Evolutionary conservation across 352 stramenopile genomes (phyloP), one percentile per base, ranked within the genome.

Genomic region (Peronosclerospora sorghi): DNA sequence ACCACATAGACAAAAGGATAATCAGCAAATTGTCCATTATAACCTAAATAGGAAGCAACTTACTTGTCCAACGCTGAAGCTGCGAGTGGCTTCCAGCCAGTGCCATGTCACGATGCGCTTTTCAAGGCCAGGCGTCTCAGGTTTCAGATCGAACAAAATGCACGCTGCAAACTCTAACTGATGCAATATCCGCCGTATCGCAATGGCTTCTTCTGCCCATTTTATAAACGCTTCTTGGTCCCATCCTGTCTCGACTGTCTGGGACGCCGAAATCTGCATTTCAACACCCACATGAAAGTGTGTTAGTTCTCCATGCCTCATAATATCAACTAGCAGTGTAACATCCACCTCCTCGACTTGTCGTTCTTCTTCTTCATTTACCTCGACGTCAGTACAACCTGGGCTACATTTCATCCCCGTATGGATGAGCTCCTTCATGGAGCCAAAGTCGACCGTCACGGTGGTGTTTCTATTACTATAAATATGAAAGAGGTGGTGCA

Each of bases 111-210:
- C 64, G 43, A 88, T 90, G 10, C 60, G 60, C 12, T 79, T 72
- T 50, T 93, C 80, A 12, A 88, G 43, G 8, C 65, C 58, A 2
- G 62, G 60, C 1, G 74, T 73, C 24, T 86, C 65, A 0, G 80
- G 80, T 34, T 85, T 88, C 34, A 91, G 61, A 5, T 69, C 73
- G 52, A 91, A 86, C 12, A 86, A 43, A 28, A 86, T 70, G 21
- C 72, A 91, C 4, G 71, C 71, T 39, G 61, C 67, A 59, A 87
- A 88, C 21, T 75, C 65, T 42, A 91, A 62, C 44, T 82, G 71
- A 51, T 87, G 51, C 12, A 89, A 62, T 35, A 87, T 47, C n/a
- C 68, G 48, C 43, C 67, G 60, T 23, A 86, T 37, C 8, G 51
- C 47, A n/a, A 48, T 49, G 1, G 72, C 68, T 8, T 50, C 37